These are phyloP conservation scores for Candida tetrigidarum DNA, from an alignment of 1,139 yeast species.

Conservation along the genomic window DNA sequence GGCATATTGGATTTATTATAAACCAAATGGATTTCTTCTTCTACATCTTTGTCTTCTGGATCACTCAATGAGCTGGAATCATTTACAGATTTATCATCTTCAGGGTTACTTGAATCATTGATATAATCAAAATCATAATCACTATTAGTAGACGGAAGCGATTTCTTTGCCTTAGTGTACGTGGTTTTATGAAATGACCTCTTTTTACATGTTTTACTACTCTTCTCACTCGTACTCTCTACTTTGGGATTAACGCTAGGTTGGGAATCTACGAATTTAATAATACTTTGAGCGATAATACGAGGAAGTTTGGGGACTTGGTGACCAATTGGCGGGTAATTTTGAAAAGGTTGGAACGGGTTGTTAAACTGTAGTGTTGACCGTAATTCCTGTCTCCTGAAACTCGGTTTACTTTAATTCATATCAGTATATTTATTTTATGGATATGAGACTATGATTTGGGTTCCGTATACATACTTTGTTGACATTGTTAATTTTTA, in stretches of 20 bases:
- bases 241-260: background rate
- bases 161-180: no score
- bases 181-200: no score
- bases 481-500: background rate
- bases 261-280: slow-evolving; percentile 1
- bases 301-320: background rate
- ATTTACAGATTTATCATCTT: background rate
- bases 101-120: background rate
- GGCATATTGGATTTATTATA: slow-evolving; percentile 23
- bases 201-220: no score
- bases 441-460: no score
- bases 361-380: slow-evolving; percentile 3
- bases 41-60: no score
- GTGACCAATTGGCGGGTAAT: background rate
- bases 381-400: slow-evolving; percentile 9
- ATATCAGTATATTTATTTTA: no score
- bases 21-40: slow-evolving; percentile 13
- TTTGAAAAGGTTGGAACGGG: slow-evolving; percentile 4
- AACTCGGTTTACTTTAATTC: slow-evolving; percentile 14
- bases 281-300: background rate
- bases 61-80: background rate
- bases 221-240: background rate
- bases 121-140: background rate
- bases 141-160: background rate
- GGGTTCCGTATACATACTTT: background rate